Evolutionary conservation across 2,329 filamentous ascomycete species (phyloP).

Genomic region (Chrysosphaeria jannelii): DNA sequence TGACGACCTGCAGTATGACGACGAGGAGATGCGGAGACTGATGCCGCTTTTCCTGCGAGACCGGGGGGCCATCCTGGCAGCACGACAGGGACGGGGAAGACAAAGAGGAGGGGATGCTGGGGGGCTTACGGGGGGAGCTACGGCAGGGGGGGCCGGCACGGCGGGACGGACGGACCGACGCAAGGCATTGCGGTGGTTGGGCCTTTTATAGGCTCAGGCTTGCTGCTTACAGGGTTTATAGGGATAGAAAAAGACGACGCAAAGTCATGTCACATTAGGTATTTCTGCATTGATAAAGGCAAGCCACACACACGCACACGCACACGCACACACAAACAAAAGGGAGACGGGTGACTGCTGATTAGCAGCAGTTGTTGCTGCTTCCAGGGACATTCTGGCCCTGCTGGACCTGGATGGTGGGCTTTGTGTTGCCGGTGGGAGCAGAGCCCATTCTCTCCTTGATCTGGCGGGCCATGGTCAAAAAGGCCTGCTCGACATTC

Average conservation of each 20-base stretch:
- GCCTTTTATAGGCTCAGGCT: too few relatives aligned
- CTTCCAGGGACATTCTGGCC: conserved; percentile 88
- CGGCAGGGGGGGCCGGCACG: too few relatives aligned
- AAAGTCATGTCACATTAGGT: too few relatives aligned
- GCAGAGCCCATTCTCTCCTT: conserved; percentile 99
- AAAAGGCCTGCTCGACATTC: conserved; percentile 98
- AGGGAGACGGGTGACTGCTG: background rate
- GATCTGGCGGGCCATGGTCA: conserved; percentile 99
- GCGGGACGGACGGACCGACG: too few relatives aligned
- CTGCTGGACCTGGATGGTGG: conserved; percentile 81
- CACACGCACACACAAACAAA: background rate
- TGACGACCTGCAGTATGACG: conserved; percentile 10
- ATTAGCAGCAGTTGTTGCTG: conserved; percentile 18
- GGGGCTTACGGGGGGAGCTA: too few relatives aligned
- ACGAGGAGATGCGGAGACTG: conserved; percentile 15
- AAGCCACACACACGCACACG: background rate
- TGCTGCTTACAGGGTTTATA: too few relatives aligned
- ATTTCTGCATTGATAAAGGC: too few relatives aligned
- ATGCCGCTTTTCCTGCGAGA: conserved; percentile 17
- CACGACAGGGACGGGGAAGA: too few relatives aligned
- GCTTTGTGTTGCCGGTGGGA: conserved; percentile 89
- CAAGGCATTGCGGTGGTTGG: too few relatives aligned
- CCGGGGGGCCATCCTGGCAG: conserved; percentile 1
- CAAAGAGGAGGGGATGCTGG: too few relatives aligned
- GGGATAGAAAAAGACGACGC: background rate